Base-by-base conservation (phyloP, 2,329 filamentous ascomycete species). In the Colletotrichum musae region DNA sequence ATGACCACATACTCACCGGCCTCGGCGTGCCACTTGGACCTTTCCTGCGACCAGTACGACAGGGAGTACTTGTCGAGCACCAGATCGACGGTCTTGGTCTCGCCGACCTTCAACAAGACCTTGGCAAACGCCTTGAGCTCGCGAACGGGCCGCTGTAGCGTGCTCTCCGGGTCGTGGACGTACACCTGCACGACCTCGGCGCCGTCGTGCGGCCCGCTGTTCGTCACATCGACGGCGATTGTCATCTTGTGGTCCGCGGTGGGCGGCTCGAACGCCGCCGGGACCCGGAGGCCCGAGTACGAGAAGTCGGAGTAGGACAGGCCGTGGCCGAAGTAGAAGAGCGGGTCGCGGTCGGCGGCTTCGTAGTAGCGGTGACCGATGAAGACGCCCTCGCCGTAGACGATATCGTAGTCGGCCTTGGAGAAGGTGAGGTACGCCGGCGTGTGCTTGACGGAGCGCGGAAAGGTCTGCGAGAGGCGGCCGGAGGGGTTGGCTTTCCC, bases 341-440 rank as follows among this genome's bases (percentile, higher is more conserved):
- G 86, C 0, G 91, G 88, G 1, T 85, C 83, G 5, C 89, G 85
- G 43, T 90, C 85, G n/a, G 87, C 85, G 74, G 88, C 91, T 76
- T 96, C 93, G 78, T 94, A 96, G 82, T 91, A 94, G 24, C 93
- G 86, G 81, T 96, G 96, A 4, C 93, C 93, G 45, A 95, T 85
- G 77, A 94, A 95, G 53, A 96, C 84, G 70, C 94, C 93, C 79
- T 96, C 93, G 54, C 92, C 92, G 76, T 95, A 96, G 1, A 94
- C 82, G 0, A 91, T 90, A 66, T 92, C 87, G 52, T 92, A 88
- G 43, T 90, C 89, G 78, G 95, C 92, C 13, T 87, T 87, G 45
- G 86, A 83, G 79, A 91, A 95, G 82, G 94, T 95, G 74, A 94
- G 84, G 80, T 91, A 94, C 0, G 92, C 88, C 1, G 93, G 93